Evolutionary conservation across 2,329 filamentous ascomycete species (phyloP).

Genomic region (Botrytis aclada): DNA sequence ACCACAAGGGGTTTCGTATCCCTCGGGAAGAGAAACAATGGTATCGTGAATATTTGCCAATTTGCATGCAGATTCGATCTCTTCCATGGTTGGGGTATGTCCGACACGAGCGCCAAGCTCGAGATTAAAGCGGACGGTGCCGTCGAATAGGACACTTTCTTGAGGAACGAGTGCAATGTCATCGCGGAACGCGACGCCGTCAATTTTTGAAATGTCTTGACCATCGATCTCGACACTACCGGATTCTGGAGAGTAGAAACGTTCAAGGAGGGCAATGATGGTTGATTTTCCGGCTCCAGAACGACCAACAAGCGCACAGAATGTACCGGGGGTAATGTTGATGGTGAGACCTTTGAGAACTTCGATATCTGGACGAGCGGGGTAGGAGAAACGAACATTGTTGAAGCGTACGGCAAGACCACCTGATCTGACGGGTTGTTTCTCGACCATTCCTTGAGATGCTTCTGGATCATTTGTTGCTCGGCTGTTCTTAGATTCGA

Average conservation of each 20-base stretch:
- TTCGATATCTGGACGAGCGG: conserved; percentile 55
- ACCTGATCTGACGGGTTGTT: neutral
- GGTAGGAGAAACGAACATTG: conserved; percentile 63
- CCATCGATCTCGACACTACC: conserved; percentile 52
- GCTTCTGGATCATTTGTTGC: conserved; percentile 5
- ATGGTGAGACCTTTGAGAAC: conserved; percentile 57
- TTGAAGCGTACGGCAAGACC: conserved; percentile 43
- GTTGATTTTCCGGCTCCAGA: conserved; percentile 67
- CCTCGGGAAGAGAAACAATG: conserved; percentile 59
- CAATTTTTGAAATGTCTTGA: conserved; percentile 54
- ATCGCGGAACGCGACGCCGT: conserved; percentile 49
- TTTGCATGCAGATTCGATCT: conserved; percentile 62
- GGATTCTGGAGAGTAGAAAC: conserved; percentile 52
- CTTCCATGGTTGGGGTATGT: conserved; percentile 52
- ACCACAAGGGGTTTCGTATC: conserved; percentile 63
- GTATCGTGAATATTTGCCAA: conserved; percentile 66
- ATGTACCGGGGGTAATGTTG: conserved; percentile 55
- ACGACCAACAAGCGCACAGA: conserved; percentile 62
- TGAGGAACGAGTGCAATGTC: conserved; percentile 56
- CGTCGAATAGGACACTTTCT: conserved; percentile 55
- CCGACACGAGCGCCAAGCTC: conserved; percentile 53
- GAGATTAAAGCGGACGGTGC: conserved; percentile 55
- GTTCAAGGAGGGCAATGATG: conserved; percentile 54
- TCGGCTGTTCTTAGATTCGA: neutral
- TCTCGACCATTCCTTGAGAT: neutral